Base-by-base conservation (phyloP, 768 basidiomycete genomes). In the Austroboletus festivus region DNA sequence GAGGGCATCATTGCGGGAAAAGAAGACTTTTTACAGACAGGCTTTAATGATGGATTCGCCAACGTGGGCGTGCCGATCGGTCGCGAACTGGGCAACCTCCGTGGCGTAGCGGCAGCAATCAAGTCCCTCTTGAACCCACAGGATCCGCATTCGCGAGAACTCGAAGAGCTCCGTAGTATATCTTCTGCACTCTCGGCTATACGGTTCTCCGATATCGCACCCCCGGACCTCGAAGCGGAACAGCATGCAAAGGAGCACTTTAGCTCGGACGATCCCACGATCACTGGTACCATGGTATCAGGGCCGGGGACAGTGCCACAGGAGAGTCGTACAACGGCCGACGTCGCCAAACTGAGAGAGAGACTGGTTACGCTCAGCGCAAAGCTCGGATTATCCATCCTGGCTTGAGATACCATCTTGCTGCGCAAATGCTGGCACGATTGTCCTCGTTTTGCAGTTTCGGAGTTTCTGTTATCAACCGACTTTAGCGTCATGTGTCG, bases 1-100 rank as follows among this genome's bases (percentile, higher is more conserved):
- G 94, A 97, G 69, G 95, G 95, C 6, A 95, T 98, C 58, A 88
- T 85, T 0, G 83, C 86, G 4, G 95, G 95, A 3, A 98, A 97
- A 65, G 87, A 94, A 63, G 74, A 79, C 0, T 84, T 83, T 3
- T 75, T 97, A 2, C 95, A 99, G 60, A 73, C 83, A 53, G 95
- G 95, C 1, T 98, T 99, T 60, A 91, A 99, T 67, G 71, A 75
- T 3, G 93, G 90, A 2, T 97, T 91, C 59, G 82, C 83, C 1
- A 65, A 69, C 13, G 71, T 81, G 10, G 90, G 93, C 1, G 82
- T 76, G 3, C 86, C 89, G 0, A 67, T 87, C 15, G 92, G 93
- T 1, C 80, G 84, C 21, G 77, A 88, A 51, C 65, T 97, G 2
- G 95, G 95, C 3, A 62, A 75, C 33, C 71, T 95, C 16, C 82